Percentiles rank a stretch among this genome's conserved stretches.
Conservation (phyloP, 2,329 filamentous ascomycete genomes). For the Colletotrichum sp. region DNA sequence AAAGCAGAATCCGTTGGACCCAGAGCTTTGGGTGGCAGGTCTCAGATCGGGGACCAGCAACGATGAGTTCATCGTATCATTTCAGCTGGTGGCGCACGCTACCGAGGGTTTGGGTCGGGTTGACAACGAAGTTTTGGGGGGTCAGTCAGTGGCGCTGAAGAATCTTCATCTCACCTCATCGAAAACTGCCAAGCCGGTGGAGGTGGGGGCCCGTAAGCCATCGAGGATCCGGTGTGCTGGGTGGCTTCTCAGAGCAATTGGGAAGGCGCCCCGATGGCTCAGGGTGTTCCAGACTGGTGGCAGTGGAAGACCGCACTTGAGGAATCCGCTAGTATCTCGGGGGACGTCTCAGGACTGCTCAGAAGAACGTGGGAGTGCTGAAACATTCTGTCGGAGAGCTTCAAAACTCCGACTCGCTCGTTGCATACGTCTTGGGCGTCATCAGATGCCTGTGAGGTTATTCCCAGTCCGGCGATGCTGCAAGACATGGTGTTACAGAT, state of each 20-base stretch:
- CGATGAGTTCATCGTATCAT: background rate
- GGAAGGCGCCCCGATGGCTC: background rate
- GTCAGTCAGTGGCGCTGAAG: background rate
- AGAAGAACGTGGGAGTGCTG: background rate
- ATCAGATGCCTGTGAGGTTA: background rate
- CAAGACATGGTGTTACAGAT: background rate
- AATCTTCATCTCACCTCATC: background rate
- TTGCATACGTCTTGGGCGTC: background rate
- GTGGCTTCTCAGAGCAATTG: background rate
- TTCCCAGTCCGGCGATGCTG: slow-evolving; percentile 12
- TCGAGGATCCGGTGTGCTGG: background rate
- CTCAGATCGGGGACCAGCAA: background rate
- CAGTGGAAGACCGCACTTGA: background rate
- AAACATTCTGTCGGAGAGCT: background rate
- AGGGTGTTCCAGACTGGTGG: background rate
- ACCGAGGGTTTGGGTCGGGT: background rate
- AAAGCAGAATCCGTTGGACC: slow-evolving; percentile 5
- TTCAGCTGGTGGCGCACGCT: background rate
- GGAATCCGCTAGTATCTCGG: background rate
- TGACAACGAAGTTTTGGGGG: background rate
- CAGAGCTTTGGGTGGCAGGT: background rate
- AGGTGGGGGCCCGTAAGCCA: background rate
- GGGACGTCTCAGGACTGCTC: background rate
- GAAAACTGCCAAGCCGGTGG: background rate
- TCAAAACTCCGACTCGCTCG: background rate